Evolutionary conservation across 2,329 filamentous ascomycete species (phyloP), one percentile per base, ranked within the genome.

Genomic region (Aspergillus novofumigatus): DNA sequence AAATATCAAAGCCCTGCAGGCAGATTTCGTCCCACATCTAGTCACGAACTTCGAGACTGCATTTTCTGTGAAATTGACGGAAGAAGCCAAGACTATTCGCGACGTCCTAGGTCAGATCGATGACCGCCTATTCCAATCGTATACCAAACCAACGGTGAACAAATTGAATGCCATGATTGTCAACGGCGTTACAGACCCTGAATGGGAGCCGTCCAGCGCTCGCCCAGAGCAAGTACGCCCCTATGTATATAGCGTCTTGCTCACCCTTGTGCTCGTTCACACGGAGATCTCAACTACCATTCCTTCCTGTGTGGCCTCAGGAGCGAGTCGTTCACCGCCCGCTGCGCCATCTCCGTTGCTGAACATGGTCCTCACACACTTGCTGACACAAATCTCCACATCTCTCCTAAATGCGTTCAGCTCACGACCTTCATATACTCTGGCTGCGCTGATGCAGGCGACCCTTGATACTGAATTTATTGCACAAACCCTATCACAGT

Each of bases 391-490:
- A 68, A 83, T 89, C 10, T 93, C 89, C 10, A 78, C 83, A 5
- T 87, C 92, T 59, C 86, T 97, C n/a, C 86, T 97, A 17, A 83
- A 88, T 28, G 87, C 91, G 0, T 96, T 97, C 80, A 80, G 83
- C 72, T 71, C 80, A 38, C 86, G 88, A 6, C 73, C 80, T 4
- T 80, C 80, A 21, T 97, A 94, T 75, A 83, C 86, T 1, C 85
- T 99, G 0, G 81, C 88, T 4, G 88, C 90, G 6, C 83, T 99
- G 52, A 96, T 97, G 87, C 95, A 99, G 76, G 95, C 95, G 1
- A 99, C 94, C 0, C 84, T 99, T 1, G 94, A 99, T 69, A 92
- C 97, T 1, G 94, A 99, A 75, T 97, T 99, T 70, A 87, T 97
- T 56, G 91, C 92, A 0, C 94, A 99, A 78, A 97, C 93, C 4